A percentile compares a stretch with the other conserved stretches of the same genome.
Evolutionary conservation across 23 red algal species (phyloP).

Genomic region (Cyanidioschyzon merolae): DNA sequence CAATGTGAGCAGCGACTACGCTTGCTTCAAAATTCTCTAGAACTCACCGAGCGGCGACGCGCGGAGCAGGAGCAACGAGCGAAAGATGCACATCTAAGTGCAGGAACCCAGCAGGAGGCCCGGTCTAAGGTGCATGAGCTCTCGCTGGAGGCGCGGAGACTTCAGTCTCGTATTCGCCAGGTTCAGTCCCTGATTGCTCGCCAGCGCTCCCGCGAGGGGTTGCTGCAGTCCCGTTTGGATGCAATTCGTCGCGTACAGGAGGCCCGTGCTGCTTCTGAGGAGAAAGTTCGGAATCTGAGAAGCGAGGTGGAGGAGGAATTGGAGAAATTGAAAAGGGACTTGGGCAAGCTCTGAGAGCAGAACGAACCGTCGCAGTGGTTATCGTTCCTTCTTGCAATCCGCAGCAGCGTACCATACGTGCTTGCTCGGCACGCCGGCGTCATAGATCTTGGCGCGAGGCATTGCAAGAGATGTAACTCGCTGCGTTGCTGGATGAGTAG

Average conservation of each 20-base stretch:
- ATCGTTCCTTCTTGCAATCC: too few species aligned
- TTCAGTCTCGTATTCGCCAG: not conserved
- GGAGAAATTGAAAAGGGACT: slow-evolving; percentile 58
- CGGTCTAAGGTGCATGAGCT: not conserved
- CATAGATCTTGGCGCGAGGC: too few species aligned
- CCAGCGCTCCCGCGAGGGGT: slow-evolving; percentile 23
- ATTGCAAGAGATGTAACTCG: too few species aligned
- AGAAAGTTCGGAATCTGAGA: slow-evolving; percentile 16
- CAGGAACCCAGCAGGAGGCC: not conserved
- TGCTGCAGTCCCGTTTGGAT: slow-evolving; percentile 7
- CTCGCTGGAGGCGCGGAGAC: not conserved
- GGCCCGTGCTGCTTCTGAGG: slow-evolving; percentile 32
- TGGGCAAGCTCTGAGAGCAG: slow-evolving; percentile 27
- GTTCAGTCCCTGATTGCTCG: slow-evolving; percentile 17
- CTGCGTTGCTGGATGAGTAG: too few species aligned
- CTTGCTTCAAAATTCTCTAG: slow-evolving; percentile 9
- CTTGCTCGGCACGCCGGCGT: too few species aligned
- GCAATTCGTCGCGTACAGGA: slow-evolving; percentile 17
- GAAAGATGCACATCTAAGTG: not conserved
- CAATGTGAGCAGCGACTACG: slow-evolving; percentile 24
- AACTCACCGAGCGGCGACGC: not conserved
- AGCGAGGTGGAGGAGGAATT: slow-evolving; percentile 61
- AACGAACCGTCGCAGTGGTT: too few species aligned
- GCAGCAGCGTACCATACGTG: too few species aligned
- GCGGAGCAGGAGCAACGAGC: not conserved